A percentile compares a stretch with the other conserved stretches of the same genome.
These are phyloP conservation scores for Mycena galericulata DNA, from an alignment of 768 basidiomycete species.

Conservation along the genomic window DNA sequence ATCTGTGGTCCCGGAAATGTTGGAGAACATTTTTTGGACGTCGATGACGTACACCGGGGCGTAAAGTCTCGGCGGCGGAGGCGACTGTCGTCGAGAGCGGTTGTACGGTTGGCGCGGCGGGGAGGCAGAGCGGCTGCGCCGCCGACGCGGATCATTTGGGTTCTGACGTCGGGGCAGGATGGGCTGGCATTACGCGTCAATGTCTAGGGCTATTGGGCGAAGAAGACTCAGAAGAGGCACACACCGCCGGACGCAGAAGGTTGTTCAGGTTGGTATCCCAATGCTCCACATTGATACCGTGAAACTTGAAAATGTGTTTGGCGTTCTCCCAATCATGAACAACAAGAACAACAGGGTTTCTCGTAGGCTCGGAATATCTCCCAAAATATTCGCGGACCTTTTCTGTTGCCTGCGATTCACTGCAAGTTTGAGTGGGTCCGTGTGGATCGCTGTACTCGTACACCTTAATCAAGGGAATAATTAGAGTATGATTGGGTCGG, in stretches of 20 bases:
- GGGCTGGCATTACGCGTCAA: not conserved
- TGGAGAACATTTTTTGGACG: conserved; percentile 11
- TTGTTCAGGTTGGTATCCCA: conserved; percentile 14
- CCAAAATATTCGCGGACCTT: conserved; percentile 7
- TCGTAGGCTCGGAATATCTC: not conserved
- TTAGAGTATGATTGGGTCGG: not conserved
- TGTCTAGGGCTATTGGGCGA: not conserved
- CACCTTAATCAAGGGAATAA: not conserved
- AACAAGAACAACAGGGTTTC: conserved; percentile 14
- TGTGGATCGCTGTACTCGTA: conserved; percentile 9
- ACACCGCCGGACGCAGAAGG: conserved; percentile 13
- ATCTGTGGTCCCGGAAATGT: not conserved
- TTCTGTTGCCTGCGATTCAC: not conserved
- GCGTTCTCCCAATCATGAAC: conserved; percentile 20
- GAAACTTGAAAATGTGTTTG: not conserved
- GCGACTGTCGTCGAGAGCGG: not conserved
- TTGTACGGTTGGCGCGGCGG: conserved; percentile 13
- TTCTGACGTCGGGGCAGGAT: conserved; percentile 3
- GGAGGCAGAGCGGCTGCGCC: not conserved
- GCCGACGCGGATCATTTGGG: conserved; percentile 9
- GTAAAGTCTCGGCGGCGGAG: conserved; percentile 2
- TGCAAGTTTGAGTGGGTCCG: conserved; percentile 6
- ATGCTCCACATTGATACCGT: not conserved
- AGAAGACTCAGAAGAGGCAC: not conserved
- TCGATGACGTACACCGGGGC: conserved; percentile 31